Base-by-base conservation (phyloP, 2,329 filamentous ascomycete genomes). In the Aspergillus ibericus region DNA sequence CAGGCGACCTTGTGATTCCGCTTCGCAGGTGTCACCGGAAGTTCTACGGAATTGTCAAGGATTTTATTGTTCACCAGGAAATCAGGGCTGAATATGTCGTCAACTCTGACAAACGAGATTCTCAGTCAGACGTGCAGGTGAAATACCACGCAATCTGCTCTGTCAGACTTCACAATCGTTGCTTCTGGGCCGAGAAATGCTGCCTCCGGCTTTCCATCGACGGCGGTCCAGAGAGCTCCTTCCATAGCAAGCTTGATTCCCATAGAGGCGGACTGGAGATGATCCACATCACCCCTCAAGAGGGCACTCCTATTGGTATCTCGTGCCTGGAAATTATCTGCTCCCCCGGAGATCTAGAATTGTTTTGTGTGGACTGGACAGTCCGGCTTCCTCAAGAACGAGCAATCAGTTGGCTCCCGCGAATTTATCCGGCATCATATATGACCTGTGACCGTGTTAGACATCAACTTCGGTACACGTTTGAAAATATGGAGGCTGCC, bases 131-230 rank as follows among this genome's bases (percentile, higher is more conserved):
- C n/a, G 22, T 69, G 15, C 40, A 42, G 9, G 40, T 70, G 18
- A 63, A 53, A n/a, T 73, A 70, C 40, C 59, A 67, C 46, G 70
- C 70, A 3, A 50, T 70, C 9, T 75, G 71, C 54, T 70, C 66
- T 0, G 40, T 75, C 27, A 63, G 60, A 16, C 60, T 71, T 16
- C 59, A 69, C 35, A 66, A 72, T 25, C 67, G 66, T 35, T 63
- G 60, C 34, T 68, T 74, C 38, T 73, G 67, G 64, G 60, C 70
- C 6, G 65, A 74, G 35, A 66, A 62, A 50, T 75, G 72, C 47
- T 66, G 64, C n/a, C 63, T 74, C 34, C 49, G 53, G 16, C 51
- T 75, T 27, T 56, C 65, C 34, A 34, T 75, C 13, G 61, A 73
- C 38, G 72, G 71, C 6, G 72, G 71, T 1, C 72, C 71, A 16